Evolutionary conservation across 225 moss, liverwort and hornwort genomes (phyloP).

Genomic region (Anthoceros angustus): DNA sequence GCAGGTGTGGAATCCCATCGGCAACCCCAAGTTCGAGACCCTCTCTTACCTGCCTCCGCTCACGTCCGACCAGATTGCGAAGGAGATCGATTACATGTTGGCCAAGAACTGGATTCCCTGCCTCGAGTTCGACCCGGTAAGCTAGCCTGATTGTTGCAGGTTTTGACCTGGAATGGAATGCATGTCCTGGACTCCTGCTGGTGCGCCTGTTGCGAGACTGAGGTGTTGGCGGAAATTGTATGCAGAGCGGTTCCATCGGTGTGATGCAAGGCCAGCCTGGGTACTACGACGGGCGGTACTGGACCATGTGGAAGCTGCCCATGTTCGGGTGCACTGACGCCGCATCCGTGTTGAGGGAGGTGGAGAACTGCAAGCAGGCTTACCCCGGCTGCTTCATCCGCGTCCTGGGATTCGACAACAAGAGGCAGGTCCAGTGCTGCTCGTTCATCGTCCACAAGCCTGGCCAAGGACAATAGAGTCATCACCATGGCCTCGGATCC

Average conservation of each 20-base stretch:
- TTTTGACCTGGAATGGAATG: not conserved
- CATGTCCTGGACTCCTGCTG: not conserved
- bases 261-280: conserved; percentile 16
- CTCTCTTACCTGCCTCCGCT: conserved; percentile 27
- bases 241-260: conserved; percentile 6
- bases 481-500: too few species aligned
- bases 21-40: conserved; percentile 23
- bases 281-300: conserved; percentile 59
- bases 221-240: not conserved
- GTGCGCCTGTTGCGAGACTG: not conserved
- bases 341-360: conserved; percentile 29
- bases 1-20: conserved; percentile 30
- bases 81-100: conserved; percentile 26
- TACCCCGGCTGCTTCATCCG: conserved; percentile 35
- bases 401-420: conserved; percentile 37
- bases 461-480: not conserved
- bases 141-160: too few species aligned
- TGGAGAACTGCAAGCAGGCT: conserved; percentile 28
- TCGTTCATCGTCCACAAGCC: conserved; percentile 33
- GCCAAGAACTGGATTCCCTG: conserved; percentile 17
- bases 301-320: conserved; percentile 68
- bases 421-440: conserved; percentile 43
- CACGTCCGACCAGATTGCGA: conserved; percentile 15
- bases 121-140: conserved; percentile 24
- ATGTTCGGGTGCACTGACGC: conserved; percentile 51